Conservation (phyloP, 2,329 filamentous ascomycete genomes). For the Diaporthe citrichinensis region DNA sequence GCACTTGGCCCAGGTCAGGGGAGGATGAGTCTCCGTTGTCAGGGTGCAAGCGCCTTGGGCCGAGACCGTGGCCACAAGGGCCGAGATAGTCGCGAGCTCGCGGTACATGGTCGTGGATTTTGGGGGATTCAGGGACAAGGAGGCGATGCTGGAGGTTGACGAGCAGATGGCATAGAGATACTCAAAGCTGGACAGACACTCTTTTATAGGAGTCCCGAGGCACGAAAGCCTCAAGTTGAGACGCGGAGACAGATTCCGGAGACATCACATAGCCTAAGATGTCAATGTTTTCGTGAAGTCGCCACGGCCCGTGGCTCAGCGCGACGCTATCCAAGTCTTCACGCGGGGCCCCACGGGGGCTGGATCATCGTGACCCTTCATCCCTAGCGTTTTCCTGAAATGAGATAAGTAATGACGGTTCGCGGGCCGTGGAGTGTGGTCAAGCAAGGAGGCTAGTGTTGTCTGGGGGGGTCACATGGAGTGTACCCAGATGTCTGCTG, state of each 20-base stretch:
- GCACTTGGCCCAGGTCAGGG: constrained; percentile 67
- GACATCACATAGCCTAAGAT: constrained; percentile 26
- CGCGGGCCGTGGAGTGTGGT: constrained; percentile 26
- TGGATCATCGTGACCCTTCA: constrained; percentile 25
- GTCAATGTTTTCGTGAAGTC: background rate
- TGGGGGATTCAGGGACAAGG: no score
- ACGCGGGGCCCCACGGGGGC: constrained; percentile 25
- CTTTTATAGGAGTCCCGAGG: background rate
- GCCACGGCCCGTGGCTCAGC: constrained; percentile 20
- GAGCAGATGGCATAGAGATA: background rate
- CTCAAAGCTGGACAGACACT: background rate
- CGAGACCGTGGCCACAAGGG: constrained; percentile 27
- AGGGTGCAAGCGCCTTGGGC: constrained; percentile 66
- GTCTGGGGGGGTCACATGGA: constrained; percentile 5
- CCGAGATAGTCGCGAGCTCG: constrained; percentile 13
- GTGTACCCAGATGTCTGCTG: background rate
- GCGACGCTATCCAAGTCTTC: background rate
- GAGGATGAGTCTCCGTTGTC: constrained; percentile 64
- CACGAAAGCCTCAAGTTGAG: background rate
- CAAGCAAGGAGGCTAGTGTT: background rate
- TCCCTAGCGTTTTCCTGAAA: background rate
- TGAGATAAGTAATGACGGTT: constrained; percentile 11
- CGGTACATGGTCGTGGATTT: constrained; percentile 27
- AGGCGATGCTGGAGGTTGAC: background rate
- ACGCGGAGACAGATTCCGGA: constrained; percentile 2